Percentiles rank a stretch among this genome's conserved stretches.
These are phyloP conservation scores for Ceratobasidium sp. DNA, from an alignment of 1,284 basidiomycete species.

Conservation along the genomic window DNA sequence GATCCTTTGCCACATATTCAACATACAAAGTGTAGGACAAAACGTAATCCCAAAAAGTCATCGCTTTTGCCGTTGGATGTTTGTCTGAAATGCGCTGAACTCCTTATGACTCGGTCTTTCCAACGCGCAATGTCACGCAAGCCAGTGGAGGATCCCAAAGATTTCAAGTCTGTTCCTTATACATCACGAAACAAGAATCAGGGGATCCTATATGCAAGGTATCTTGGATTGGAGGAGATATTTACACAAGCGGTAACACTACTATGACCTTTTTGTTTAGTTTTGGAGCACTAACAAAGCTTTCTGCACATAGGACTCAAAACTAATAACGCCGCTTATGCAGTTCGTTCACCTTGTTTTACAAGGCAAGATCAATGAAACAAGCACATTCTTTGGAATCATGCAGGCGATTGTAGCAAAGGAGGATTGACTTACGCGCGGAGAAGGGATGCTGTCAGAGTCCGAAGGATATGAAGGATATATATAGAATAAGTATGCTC, in stretches of 20 bases:
- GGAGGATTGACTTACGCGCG: conserved; percentile 49
- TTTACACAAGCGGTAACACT: neutral
- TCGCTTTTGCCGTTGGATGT: neutral
- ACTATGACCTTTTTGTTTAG: neutral
- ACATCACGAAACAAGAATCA: neutral
- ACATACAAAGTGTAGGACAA: neutral
- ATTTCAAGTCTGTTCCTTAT: neutral
- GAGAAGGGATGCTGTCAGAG: conserved; percentile 54
- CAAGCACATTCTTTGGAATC: conserved; percentile 51
- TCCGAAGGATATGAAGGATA: too few species aligned
- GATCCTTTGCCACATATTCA: neutral
- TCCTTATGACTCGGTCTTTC: neutral
- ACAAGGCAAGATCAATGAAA: conserved; percentile 49
- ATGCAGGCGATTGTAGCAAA: conserved; percentile 51
- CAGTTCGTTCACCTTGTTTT: neutral
- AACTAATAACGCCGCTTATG: too few species aligned
- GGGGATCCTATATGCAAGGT: neutral
- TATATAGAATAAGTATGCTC: too few species aligned
- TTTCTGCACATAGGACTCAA: too few species aligned
- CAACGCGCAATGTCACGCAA: neutral
- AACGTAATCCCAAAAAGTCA: neutral
- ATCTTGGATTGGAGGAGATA: neutral
- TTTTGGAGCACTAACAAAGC: neutral
- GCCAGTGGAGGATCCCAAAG: neutral
- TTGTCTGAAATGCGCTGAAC: neutral